Evolutionary conservation across 768 basidiomycete genomes (phyloP).

Genomic region (Leccinellum luteum): DNA sequence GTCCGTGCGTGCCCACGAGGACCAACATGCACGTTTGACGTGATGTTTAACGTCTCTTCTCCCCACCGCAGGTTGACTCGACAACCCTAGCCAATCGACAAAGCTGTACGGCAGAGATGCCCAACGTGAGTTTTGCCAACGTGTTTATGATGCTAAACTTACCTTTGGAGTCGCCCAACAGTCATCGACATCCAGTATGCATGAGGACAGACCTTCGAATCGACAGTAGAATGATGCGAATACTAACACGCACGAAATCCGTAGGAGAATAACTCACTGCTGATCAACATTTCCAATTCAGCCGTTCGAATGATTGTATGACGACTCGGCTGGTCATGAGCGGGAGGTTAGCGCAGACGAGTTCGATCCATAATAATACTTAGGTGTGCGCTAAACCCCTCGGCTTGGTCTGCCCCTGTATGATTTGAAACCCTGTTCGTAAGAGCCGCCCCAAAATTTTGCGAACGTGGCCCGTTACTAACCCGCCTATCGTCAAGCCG

Average conservation of each 20-base stretch:
- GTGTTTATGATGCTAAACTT: not conserved
- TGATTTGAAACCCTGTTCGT: conserved; percentile 22
- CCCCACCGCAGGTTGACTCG: conserved; percentile 7
- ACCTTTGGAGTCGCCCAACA: not conserved
- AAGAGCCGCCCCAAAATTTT: conserved; percentile 7
- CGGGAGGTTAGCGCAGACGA: not conserved
- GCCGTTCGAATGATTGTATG: not conserved
- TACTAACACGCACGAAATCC: conserved; percentile 4
- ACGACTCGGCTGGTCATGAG: not conserved
- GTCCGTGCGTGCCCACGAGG: conserved; percentile 10
- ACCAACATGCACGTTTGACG: conserved; percentile 9
- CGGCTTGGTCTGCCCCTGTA: conserved; percentile 15
- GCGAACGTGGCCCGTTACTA: too few species aligned
- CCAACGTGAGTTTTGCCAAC: conserved; percentile 6
- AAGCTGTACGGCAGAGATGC: not conserved
- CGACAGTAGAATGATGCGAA: conserved; percentile 6
- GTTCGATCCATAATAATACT: not conserved
- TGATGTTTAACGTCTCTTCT: not conserved
- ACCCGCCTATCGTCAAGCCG: too few species aligned
- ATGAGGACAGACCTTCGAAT: conserved; percentile 9
- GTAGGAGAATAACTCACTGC: not conserved
- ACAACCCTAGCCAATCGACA: conserved; percentile 1
- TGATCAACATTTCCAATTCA: conserved; percentile 25
- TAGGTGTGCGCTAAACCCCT: conserved; percentile 16
- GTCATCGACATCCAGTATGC: not conserved